phyloP scores from a whole-genome alignment of 257 asterid species.

The Perilla frutescens region DNA sequence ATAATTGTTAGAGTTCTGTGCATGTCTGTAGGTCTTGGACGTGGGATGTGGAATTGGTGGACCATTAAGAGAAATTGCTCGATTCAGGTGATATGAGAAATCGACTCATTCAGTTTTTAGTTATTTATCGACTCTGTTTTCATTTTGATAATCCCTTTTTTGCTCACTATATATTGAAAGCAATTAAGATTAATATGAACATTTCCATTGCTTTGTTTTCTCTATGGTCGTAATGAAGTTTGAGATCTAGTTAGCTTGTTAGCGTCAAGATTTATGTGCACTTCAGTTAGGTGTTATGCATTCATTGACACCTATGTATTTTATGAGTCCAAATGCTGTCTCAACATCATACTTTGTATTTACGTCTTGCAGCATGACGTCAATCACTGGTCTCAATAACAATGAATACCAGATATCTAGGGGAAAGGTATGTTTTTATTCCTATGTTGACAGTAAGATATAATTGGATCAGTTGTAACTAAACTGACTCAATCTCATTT shows the following conservation, averaged over 20 bases:
- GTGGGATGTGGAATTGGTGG: conserved; percentile 99
- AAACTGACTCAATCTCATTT: conserved; percentile 5
- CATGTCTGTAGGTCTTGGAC: conserved; percentile 79
- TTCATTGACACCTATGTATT: conserved; percentile 4
- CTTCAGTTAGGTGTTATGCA: background rate
- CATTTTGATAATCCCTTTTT: background rate
- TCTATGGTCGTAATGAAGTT: background rate
- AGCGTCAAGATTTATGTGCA: conserved; percentile 2
- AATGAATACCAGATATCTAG: conserved; percentile 93
- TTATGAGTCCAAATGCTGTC: conserved; percentile 12
- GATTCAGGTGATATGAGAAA: conserved; percentile 66
- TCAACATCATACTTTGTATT: conserved; percentile 27
- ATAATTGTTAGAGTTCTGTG: conserved; percentile 22
- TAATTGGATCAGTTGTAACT: background rate
- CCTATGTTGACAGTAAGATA: background rate
- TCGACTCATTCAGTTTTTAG: conserved; percentile 16
- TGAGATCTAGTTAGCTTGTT: conserved; percentile 11
- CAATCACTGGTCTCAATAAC: conserved; percentile 94
- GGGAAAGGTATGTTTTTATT: conserved; percentile 67
- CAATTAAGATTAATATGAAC: background rate
- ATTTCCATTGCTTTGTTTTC: background rate
- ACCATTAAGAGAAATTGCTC: conserved; percentile 93
- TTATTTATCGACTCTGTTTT: background rate
- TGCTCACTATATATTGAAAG: background rate
- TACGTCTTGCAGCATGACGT: conserved; percentile 70